Percentiles rank a stretch among this genome's conserved stretches.
Evolutionary conservation across 208 protist genomes (phyloP).

Genomic region (Crithidia sp.): DNA sequence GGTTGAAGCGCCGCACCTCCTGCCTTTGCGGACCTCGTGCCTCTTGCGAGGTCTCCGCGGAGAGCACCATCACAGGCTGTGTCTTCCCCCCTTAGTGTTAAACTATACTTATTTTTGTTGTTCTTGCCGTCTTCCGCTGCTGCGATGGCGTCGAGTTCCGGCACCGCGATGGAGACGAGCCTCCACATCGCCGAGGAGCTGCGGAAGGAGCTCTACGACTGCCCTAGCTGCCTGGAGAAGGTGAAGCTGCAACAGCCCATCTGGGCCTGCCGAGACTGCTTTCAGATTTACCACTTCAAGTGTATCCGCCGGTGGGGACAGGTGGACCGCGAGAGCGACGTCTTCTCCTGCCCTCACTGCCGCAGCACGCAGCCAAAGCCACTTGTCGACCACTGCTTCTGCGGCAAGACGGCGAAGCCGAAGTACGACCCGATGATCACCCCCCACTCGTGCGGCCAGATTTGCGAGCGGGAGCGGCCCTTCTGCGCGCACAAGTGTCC

Average conservation of each 20-base stretch:
- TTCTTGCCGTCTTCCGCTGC: neutral
- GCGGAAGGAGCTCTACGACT: slow-evolving; percentile 54
- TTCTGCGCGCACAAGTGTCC: slow-evolving; percentile 65
- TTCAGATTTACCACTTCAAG: slow-evolving; percentile 69
- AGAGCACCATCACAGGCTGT: too few relatives aligned
- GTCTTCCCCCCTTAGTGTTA: too few relatives aligned
- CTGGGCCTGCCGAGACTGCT: slow-evolving; percentile 65
- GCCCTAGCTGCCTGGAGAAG: slow-evolving; percentile 65
- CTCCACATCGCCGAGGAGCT: slow-evolving; percentile 54
- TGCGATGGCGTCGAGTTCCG: neutral
- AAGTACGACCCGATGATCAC: slow-evolving; percentile 69
- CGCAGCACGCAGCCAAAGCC: slow-evolving; percentile 45
- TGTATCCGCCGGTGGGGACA: slow-evolving; percentile 73
- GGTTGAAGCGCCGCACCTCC: too few relatives aligned
- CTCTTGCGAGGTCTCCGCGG: too few relatives aligned
- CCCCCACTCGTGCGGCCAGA: slow-evolving; percentile 81
- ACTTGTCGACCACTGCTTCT: slow-evolving; percentile 64
- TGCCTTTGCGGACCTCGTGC: too few relatives aligned
- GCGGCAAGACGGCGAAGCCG: slow-evolving; percentile 62
- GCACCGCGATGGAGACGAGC: slow-evolving; percentile 14
- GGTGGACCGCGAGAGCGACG: slow-evolving; percentile 28
- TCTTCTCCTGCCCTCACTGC: slow-evolving; percentile 54
- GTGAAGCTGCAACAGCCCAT: slow-evolving; percentile 57
- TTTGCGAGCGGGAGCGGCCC: slow-evolving; percentile 47
- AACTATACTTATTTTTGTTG: too few relatives aligned